A percentile compares a stretch with the other conserved stretches of the same genome.
These are phyloP conservation scores for Goffeauzyma gilvescens DNA, from an alignment of 768 basidiomycete genomes.

Conservation along the genomic window DNA sequence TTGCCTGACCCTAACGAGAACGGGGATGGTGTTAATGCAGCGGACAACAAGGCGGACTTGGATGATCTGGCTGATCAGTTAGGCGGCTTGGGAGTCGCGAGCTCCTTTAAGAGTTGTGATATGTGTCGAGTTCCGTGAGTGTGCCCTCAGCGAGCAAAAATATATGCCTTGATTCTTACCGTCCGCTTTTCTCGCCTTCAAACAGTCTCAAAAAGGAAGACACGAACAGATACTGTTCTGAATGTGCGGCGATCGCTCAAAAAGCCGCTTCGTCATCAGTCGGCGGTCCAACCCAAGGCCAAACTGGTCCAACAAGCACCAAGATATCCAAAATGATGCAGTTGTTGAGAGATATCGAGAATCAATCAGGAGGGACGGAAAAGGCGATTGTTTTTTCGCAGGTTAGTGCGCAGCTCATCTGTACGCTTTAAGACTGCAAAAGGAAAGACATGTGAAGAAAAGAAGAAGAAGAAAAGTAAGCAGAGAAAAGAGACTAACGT, in stretches of 20 bases:
- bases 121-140: slow-evolving; percentile 56
- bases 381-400: slow-evolving; percentile 97
- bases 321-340: slow-evolving; percentile 71
- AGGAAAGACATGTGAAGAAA: background rate
- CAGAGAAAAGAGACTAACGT: too few relatives aligned
- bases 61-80: slow-evolving; percentile 63
- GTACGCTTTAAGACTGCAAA: slow-evolving; percentile 19
- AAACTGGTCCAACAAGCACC: slow-evolving; percentile 60
- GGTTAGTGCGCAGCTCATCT: slow-evolving; percentile 25
- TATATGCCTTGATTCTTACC: too few relatives aligned
- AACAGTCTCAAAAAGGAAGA: too few relatives aligned
- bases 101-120: slow-evolving; percentile 45
- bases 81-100: slow-evolving; percentile 45
- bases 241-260: slow-evolving; percentile 42
- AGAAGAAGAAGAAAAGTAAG: background rate
- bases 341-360: slow-evolving; percentile 47
- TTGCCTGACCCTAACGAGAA: slow-evolving; percentile 37
- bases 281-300: too few relatives aligned
- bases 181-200: too few relatives aligned
- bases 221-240: slow-evolving; percentile 44
- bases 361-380: slow-evolving; percentile 42
- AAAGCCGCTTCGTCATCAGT: too few relatives aligned
- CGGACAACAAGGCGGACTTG: slow-evolving; percentile 40
- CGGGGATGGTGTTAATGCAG: slow-evolving; percentile 38
- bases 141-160: background rate